Evolutionary conservation across 2,329 filamentous ascomycete genomes (phyloP).

Genomic region (Blastomyces silverae): DNA sequence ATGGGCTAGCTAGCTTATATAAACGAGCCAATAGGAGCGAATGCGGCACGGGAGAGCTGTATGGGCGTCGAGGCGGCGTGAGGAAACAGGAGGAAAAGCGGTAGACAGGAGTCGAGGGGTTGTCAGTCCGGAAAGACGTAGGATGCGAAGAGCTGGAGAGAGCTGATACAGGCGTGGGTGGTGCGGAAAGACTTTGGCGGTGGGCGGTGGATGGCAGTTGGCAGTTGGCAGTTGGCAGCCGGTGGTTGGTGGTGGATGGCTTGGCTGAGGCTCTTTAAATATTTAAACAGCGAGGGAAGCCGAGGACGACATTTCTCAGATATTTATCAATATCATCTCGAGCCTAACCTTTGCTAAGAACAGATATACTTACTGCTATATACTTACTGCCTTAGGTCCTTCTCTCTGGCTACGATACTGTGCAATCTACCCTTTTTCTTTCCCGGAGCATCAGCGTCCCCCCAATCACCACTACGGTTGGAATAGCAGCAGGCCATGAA

Average conservation of each 20-base stretch:
- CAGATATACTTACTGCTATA: neutral
- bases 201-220: neutral
- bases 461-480: too few relatives aligned
- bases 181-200: neutral
- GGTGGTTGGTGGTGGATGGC: neutral
- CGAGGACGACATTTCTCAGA: neutral
- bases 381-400: neutral
- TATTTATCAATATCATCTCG: neutral
- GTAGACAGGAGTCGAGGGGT: neutral
- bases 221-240: neutral
- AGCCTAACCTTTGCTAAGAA: neutral
- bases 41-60: slow-evolving; percentile 6
- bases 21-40: slow-evolving; percentile 9
- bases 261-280: neutral
- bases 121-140: neutral
- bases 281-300: neutral
- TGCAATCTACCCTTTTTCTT: too few relatives aligned
- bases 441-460: too few relatives aligned
- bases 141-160: neutral
- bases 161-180: neutral
- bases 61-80: neutral
- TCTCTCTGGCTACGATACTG: too few relatives aligned
- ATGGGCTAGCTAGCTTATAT: neutral
- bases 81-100: neutral
- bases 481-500: too few relatives aligned